Evolutionary conservation across 495 filamentous ascomycete species (phyloP).

Genomic region (Mycothermus thermophilus): DNA sequence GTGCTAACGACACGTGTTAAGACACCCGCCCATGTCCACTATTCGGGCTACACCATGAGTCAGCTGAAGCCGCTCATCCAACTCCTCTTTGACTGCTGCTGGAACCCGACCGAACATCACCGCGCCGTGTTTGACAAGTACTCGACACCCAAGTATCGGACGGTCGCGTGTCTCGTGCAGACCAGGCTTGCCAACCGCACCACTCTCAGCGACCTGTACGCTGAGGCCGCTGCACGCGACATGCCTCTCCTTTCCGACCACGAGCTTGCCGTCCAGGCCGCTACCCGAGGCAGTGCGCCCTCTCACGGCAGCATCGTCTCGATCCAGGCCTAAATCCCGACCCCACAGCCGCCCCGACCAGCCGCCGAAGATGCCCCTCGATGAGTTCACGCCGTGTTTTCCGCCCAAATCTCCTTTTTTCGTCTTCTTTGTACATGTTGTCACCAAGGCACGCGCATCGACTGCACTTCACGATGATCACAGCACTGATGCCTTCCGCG

Average conservation of each 20-base stretch:
- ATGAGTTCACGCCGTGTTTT: no score
- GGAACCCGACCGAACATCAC: slow-evolving; percentile 68
- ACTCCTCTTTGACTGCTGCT: slow-evolving; percentile 75
- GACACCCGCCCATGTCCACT: slow-evolving; percentile 74
- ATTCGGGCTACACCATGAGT: slow-evolving; percentile 77
- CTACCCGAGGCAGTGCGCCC: no score
- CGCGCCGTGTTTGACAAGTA: slow-evolving; percentile 84
- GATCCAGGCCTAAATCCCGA: slow-evolving; percentile 21
- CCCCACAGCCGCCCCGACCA: background rate
- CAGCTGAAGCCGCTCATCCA: slow-evolving; percentile 67
- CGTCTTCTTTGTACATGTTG: no score
- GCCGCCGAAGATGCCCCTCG: no score
- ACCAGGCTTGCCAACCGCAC: slow-evolving; percentile 49
- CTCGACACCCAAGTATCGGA: slow-evolving; percentile 65
- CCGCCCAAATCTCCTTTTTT: no score
- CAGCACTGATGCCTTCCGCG: no score
- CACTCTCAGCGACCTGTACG: slow-evolving; percentile 19
- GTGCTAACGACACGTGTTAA: slow-evolving; percentile 26
- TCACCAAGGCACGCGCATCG: no score
- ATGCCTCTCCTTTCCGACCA: slow-evolving; percentile 1
- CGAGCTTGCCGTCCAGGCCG: slow-evolving; percentile 1
- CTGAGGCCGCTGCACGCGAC: background rate
- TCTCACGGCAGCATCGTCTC: slow-evolving; percentile 16
- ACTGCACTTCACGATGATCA: no score
- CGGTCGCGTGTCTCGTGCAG: slow-evolving; percentile 66